Base-by-base conservation (phyloP, 805 yeast species). In the Torulaspora maleeae region DNA sequence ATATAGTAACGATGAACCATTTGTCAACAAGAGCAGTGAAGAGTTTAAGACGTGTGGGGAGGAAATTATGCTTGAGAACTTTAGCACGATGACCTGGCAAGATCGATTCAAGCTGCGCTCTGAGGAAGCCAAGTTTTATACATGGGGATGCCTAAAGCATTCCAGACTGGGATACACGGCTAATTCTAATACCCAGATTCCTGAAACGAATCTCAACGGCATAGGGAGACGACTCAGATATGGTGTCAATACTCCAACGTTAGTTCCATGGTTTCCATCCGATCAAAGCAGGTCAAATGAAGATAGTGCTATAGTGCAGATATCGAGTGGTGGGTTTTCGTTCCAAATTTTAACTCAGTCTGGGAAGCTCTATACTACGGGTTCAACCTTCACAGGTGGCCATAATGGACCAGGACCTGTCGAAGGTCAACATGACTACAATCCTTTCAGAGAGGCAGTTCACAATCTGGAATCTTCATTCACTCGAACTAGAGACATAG, bases 251-350 rank as follows among this genome's bases (percentile, higher is more conserved):
- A 44, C 38, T 17, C 69, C 69, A 3, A 51, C 53, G 2, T 33
- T 38, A 10, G 63, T 64, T n/a, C 68, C 68, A 1, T 61, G 64
- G 64, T 44, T 49, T 30, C 27, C 53, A 3, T 5, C 24, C 1
- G 48, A 47, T 22, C 47, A 50, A 1, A 43, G 48, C 10, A 42
- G 38, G 28, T 17, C 12, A 8, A 24, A 37, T 2, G 56, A 56
- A 20, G 56, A 53, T 20, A 40, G 47, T 27, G 45, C 55, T 1
- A 54, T 63, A 12, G 48, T 52, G 13, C 61, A 59, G 51, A 66
- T 83, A 1, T 68, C 76, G 19, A 79, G 81, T 7, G 84, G 84
- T 25, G 91, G 91, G 1, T 83, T 73, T 55, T 74, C 81, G 3
- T 78, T 81, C 49, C 79, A 79, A 41, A 66, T 83, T 2, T 64